Percentiles rank a stretch among this genome's conserved stretches.
phyloP scores from a whole-genome alignment of 2,329 filamentous ascomycete species.

The Penicillium sp. region DNA sequence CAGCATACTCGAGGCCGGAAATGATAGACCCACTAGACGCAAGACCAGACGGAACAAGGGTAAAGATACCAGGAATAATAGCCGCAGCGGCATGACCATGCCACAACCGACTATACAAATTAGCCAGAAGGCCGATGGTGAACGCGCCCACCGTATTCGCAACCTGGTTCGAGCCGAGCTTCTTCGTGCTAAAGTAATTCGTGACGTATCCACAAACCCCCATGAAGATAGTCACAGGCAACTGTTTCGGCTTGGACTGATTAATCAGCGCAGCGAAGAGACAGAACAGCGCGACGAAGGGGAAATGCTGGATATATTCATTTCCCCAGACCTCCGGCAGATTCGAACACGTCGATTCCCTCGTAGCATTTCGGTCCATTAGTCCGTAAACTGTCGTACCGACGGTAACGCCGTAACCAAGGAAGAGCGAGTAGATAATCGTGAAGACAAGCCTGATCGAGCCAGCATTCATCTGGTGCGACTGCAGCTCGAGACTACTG shows the following conservation, averaged over 20 bases:
- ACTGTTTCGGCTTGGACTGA: slow-evolving; percentile 73
- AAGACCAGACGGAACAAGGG: slow-evolving; percentile 59
- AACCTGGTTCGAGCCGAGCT: slow-evolving; percentile 68
- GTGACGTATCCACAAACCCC: slow-evolving; percentile 63
- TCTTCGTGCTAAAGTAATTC: slow-evolving; percentile 48
- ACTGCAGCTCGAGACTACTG: slow-evolving; percentile 63
- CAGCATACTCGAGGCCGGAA: slow-evolving; percentile 53
- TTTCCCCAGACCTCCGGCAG: slow-evolving; percentile 48
- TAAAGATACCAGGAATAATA: slow-evolving; percentile 81
- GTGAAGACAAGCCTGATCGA: slow-evolving; percentile 49
- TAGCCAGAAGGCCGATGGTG: slow-evolving; percentile 71
- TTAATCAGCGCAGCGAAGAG: slow-evolving; percentile 73
- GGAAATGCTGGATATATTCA: slow-evolving; percentile 54
- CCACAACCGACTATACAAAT: slow-evolving; percentile 66
- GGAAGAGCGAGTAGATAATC: slow-evolving; percentile 67
- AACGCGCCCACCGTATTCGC: slow-evolving; percentile 74
- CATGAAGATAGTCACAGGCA: slow-evolving; percentile 70
- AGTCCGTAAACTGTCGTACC: slow-evolving; percentile 60
- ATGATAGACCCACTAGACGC: slow-evolving; percentile 56
- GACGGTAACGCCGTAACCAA: slow-evolving; percentile 68
- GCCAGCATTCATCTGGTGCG: slow-evolving; percentile 64
- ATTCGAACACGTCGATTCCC: slow-evolving; percentile 41
- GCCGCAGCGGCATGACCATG: slow-evolving; percentile 78
- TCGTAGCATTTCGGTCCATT: slow-evolving; percentile 54
- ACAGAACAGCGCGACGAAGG: slow-evolving; percentile 71